Evolutionary conservation across 2,329 filamentous ascomycete species (phyloP), one percentile per base, ranked within the genome.

Genomic region (Colletotrichum kahawae): DNA sequence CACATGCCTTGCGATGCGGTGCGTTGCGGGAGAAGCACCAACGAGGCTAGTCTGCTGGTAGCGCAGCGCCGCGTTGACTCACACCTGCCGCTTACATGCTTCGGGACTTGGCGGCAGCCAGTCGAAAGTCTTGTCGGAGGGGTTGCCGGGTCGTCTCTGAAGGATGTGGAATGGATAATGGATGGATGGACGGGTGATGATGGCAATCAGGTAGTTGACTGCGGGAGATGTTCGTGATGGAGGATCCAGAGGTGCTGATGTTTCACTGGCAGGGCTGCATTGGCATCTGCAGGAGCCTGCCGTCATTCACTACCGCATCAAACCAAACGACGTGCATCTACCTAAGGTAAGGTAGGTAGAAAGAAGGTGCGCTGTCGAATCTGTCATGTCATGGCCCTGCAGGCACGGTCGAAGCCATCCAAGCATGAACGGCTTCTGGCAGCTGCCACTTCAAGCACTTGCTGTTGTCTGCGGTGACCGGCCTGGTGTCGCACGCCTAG

Each of bases 31-130:
- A 69, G 70, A 43, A 14, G 43, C 56, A 73, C 63, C 31, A 29
- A 56, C 54, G 43, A 36, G 51, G 59, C 71, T 74, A 74, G 71
- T 66, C 7, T 31, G 43, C 5, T 48, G 51, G 71, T 62, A 74
- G 71, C 36, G 67, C 60, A 62, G 54, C 60, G 69, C 69, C 60
- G 54, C 51, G 67, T 71, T 71, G 71, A 74, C 60, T 71, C 71
- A 67, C 67, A 60, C 29, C 9, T 38, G 67, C 67, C 67, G 67
- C 71, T 66, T 62, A 60, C 71, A 71, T 74, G 60, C 60, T 31
- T 36, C 56, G 60, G 16, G 60, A 51, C 29, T 64, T 51, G n/a
- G 51, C 51, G 71, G 51, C 57, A 68, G n/a, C 71, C 38, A 60
- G 60, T 24, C 59, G n/a, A 36, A 59, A 34, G 57, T 34, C 57